These are phyloP conservation scores for Peronospora belbahrii DNA, from an alignment of 352 stramenopile genomes.

Conservation along the genomic window DNA sequence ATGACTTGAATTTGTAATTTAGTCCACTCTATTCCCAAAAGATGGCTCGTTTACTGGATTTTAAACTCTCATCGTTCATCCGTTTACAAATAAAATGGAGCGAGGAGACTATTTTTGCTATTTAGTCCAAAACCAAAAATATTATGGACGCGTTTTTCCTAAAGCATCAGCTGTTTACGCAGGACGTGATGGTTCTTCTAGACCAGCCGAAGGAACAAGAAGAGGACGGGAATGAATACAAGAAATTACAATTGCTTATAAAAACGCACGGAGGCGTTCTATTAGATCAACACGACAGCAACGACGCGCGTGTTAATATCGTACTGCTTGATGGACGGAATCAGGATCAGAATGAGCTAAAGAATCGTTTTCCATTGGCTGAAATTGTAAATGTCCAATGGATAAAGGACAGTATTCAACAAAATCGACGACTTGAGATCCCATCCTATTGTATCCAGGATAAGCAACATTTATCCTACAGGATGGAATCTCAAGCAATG, in stretches of 20 bases:
- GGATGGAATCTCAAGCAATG: constrained; percentile 1
- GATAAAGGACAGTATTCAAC: constrained; percentile 29
- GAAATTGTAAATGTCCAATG: constrained; percentile 32
- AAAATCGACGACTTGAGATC: constrained; percentile 29
- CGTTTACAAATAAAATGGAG: too few species aligned
- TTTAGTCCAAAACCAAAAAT: too few species aligned
- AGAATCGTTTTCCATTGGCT: constrained; percentile 20
- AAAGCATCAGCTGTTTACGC: constrained; percentile 34
- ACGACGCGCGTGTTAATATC: constrained; percentile 13
- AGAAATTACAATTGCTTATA: constrained; percentile 20
- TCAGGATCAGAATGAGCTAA: constrained; percentile 9
- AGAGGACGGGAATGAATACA: not conserved
- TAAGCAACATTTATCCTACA: not conserved
- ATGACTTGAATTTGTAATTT: too few species aligned
- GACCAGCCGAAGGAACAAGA: not conserved
- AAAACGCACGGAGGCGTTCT: constrained; percentile 27
- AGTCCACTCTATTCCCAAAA: too few species aligned
- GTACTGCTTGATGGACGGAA: constrained; percentile 15
- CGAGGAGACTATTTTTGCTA: too few species aligned
- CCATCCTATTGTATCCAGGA: constrained; percentile 14
- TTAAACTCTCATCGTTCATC: too few species aligned
- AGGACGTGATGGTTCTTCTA: constrained; percentile 27
- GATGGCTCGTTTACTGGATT: too few species aligned
- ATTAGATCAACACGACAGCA: constrained; percentile 4
- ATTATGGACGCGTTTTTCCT: constrained; percentile 65